A percentile compares a stretch with the other conserved stretches of the same genome.
Conservation (phyloP, 1,284 basidiomycete species). For the Sporisorium graminicola region DNA sequence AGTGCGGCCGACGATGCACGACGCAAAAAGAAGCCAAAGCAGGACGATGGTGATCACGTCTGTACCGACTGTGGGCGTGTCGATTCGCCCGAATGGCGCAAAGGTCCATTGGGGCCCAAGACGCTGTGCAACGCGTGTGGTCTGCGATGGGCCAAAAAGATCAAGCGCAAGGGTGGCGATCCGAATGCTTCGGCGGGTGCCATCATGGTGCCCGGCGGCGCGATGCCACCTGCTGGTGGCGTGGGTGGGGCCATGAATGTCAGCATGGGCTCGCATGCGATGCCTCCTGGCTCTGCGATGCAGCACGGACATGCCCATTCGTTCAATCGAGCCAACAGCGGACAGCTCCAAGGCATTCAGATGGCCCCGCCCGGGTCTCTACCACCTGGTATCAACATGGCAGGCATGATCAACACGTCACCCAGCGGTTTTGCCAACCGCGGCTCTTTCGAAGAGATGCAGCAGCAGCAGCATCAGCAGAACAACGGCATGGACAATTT, state of each 20-base stretch:
- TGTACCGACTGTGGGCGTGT: constrained; percentile 66
- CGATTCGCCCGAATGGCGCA: constrained; percentile 68
- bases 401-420: constrained; percentile 36
- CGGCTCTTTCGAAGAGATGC: constrained; percentile 39
- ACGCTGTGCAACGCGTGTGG: constrained; percentile 67
- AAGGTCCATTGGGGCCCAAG: constrained; percentile 65
- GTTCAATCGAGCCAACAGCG: constrained; percentile 43
- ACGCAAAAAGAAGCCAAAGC: constrained; percentile 58
- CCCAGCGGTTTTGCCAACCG: constrained; percentile 35
- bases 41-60: constrained; percentile 64
- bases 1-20: constrained; percentile 36
- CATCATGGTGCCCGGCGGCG: constrained; percentile 31
- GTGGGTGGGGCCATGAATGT: constrained; percentile 28
- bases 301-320: constrained; percentile 41
- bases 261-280: constrained; percentile 32
- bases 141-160: constrained; percentile 67
- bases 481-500: constrained; percentile 33
- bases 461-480: constrained; percentile 22
- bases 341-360: constrained; percentile 35
- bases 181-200: constrained; percentile 42
- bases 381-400: constrained; percentile 34
- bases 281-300: constrained; percentile 26
- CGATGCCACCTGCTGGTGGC: constrained; percentile 24
- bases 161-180: constrained; percentile 64
- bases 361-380: constrained; percentile 39